These are phyloP conservation scores for Suillus luteus DNA, from an alignment of 768 basidiomycete genomes.

Conservation along the genomic window DNA sequence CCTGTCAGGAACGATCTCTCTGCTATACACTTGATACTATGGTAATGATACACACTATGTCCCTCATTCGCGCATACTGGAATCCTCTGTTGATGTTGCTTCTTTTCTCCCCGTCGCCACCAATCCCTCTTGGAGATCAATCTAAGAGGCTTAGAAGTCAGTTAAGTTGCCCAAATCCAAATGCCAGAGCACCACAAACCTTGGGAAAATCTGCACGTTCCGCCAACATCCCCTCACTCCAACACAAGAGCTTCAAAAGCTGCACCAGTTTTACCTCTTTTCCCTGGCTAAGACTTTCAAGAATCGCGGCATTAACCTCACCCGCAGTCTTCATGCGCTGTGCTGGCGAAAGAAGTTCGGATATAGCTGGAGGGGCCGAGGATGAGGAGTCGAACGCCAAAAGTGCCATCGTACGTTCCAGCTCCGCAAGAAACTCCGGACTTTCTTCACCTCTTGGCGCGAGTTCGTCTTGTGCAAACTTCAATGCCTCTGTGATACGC, in stretches of 20 bases:
- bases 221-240: conserved; percentile 82
- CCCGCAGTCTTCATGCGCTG: conserved; percentile 95
- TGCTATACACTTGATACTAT: neutral
- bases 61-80: conserved; percentile 27
- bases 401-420: conserved; percentile 94
- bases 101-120: conserved; percentile 20
- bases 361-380: conserved; percentile 57
- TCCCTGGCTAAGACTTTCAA: conserved; percentile 90
- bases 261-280: conserved; percentile 89
- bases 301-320: conserved; percentile 93
- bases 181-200: conserved; percentile 41
- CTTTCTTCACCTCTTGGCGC: conserved; percentile 95
- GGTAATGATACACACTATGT: neutral
- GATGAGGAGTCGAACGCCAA: conserved; percentile 76
- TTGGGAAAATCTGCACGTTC: conserved; percentile 82
- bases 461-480: conserved; percentile 91
- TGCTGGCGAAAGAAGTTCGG: conserved; percentile 78
- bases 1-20: neutral
- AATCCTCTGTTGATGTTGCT: conserved; percentile 2
- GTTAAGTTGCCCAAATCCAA: conserved; percentile 19
- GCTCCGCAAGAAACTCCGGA: conserved; percentile 87
- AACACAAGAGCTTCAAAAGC: conserved; percentile 79
- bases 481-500: conserved; percentile 73
- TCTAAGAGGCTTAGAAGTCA: conserved; percentile 21
- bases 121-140: conserved; percentile 32